Conservation (phyloP, 2,329 filamentous ascomycete genomes). For the Rutstroemia sp. region DNA sequence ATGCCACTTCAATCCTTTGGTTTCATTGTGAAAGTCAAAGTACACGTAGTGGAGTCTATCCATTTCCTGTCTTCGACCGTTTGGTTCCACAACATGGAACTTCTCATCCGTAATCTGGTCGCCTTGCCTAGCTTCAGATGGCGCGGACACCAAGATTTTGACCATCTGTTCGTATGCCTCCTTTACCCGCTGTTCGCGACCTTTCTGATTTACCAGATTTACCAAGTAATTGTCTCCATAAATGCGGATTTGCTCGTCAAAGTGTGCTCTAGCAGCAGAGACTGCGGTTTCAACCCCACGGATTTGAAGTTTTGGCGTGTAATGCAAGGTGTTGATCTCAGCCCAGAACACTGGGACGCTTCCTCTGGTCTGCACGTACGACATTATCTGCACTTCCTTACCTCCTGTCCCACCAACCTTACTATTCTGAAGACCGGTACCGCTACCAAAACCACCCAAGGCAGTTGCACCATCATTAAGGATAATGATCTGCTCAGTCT, state of each 20-base stretch:
- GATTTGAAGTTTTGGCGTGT: constrained; percentile 84
- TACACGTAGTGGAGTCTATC: constrained; percentile 93
- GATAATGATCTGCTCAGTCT: constrained; percentile 89
- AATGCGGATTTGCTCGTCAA: constrained; percentile 83
- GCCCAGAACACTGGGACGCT: constrained; percentile 96
- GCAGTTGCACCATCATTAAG: constrained; percentile 74
- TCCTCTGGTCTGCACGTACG: constrained; percentile 93
- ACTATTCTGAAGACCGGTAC: constrained; percentile 67
- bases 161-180: constrained; percentile 91
- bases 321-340: constrained; percentile 87
- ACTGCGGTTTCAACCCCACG: constrained; percentile 75
- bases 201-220: constrained; percentile 95
- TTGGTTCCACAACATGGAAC: constrained; percentile 68
- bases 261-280: constrained; percentile 75
- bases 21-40: constrained; percentile 98
- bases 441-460: constrained; percentile 73
- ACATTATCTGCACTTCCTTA: constrained; percentile 79
- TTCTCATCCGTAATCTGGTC: constrained; percentile 69
- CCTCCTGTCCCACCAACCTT: constrained; percentile 51
- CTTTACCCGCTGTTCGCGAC: constrained; percentile 83
- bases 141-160: constrained; percentile 61
- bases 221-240: constrained; percentile 98
- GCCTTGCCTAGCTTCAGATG: constrained; percentile 57
- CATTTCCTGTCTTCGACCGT: constrained; percentile 51
- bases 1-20: constrained; percentile 90